Conservation (phyloP, 495 filamentous ascomycete species). For the Talaromyces liani region DNA sequence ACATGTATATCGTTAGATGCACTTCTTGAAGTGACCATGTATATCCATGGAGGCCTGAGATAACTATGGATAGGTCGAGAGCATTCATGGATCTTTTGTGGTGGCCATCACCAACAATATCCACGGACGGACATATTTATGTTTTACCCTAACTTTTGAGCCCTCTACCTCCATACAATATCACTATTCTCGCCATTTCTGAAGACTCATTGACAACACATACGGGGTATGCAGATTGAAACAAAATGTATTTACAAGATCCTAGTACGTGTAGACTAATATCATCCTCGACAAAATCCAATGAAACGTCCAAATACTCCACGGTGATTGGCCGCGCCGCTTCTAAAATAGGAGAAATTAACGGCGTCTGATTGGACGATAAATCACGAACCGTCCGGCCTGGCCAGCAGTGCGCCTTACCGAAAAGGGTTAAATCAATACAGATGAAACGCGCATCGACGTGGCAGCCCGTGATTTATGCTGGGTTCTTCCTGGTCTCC, state of each 20-base stretch:
- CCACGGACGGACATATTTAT: too few relatives aligned
- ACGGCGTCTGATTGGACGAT: not conserved
- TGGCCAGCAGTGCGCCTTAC: not conserved
- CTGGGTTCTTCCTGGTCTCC: too few relatives aligned
- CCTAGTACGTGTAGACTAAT: too few relatives aligned
- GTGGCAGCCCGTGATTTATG: not conserved
- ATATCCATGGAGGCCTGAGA: too few relatives aligned
- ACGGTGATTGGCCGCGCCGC: not conserved
- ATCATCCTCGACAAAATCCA: not conserved
- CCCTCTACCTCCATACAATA: too few relatives aligned
- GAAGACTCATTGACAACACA: not conserved
- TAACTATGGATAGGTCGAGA: too few relatives aligned
- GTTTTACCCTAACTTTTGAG: too few relatives aligned
- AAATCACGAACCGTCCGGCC: not conserved
- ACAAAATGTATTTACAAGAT: not conserved
- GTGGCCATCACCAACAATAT: too few relatives aligned
- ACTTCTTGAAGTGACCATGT: too few relatives aligned
- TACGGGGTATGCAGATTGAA: not conserved
- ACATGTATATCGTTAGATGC: too few relatives aligned
- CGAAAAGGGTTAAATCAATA: not conserved
- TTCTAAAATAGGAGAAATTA: not conserved
- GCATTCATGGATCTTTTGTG: too few relatives aligned
- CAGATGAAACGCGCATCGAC: conserved; percentile 1
- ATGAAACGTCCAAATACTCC: not conserved
- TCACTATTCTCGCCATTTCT: too few relatives aligned